Conservation (phyloP, 768 basidiomycete genomes). For the Panaeolus papilionaceus region DNA sequence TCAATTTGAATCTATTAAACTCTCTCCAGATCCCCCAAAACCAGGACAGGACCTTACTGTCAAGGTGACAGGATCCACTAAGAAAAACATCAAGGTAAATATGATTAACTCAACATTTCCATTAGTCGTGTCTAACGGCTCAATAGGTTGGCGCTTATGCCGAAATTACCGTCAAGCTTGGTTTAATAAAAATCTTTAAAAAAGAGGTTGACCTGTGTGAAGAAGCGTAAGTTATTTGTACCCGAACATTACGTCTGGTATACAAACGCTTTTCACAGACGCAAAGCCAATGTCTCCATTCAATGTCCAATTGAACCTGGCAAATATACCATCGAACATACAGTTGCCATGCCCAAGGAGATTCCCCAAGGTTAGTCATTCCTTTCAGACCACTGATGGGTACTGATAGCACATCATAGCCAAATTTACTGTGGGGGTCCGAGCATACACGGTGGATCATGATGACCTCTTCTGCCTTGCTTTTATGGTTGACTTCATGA, state of each 20-base stretch:
- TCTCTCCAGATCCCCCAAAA: constrained; percentile 88
- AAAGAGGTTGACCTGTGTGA: constrained; percentile 91
- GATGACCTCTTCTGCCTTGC: constrained; percentile 82
- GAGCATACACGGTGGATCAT: constrained; percentile 74
- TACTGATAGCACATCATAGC: constrained; percentile 50
- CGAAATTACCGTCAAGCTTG: constrained; percentile 92
- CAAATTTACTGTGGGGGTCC: constrained; percentile 78
- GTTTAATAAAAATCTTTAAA: constrained; percentile 84
- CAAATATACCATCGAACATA: constrained; percentile 75
- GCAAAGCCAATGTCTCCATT: constrained; percentile 73
- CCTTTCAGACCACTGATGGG: constrained; percentile 17
- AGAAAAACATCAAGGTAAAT: constrained; percentile 67
- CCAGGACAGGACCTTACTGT: constrained; percentile 92
- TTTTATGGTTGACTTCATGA: constrained; percentile 80
- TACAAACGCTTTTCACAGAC: constrained; percentile 46
- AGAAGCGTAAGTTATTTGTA: constrained; percentile 77
- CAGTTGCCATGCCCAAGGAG: constrained; percentile 87
- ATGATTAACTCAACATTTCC: constrained; percentile 4
- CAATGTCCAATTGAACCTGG: constrained; percentile 87
- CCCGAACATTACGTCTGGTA: not conserved
- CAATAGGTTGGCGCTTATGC: constrained; percentile 88
- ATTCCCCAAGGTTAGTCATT: constrained; percentile 72
- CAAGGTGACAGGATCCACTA: constrained; percentile 67
- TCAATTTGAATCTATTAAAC: constrained; percentile 70
- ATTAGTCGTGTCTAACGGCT: not conserved